phyloP scores from a whole-genome alignment of 169 alveolate species.

The Plasmodium malariae region DNA sequence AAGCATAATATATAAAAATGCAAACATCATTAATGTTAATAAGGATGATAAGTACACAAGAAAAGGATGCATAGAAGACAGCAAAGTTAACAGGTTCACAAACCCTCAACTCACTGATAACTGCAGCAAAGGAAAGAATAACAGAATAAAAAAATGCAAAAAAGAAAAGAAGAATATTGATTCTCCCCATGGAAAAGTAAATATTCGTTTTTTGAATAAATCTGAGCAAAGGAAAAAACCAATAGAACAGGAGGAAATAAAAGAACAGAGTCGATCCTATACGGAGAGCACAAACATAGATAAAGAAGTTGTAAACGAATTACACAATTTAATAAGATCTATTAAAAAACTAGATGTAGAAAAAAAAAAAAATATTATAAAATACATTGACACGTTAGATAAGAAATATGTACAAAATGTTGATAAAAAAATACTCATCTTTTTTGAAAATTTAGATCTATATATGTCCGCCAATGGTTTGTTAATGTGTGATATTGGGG shows the following conservation, averaged over 20 bases:
- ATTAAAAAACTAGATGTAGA: slow-evolving; percentile 27
- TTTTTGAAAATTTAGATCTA: slow-evolving; percentile 60
- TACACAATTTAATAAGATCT: slow-evolving; percentile 20
- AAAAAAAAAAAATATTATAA: slow-evolving; percentile 27
- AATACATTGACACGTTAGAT: slow-evolving; percentile 39
- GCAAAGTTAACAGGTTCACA: no score
- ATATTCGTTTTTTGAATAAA: no score
- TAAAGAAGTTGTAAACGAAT: slow-evolving; percentile 13
- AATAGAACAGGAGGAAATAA: not conserved
- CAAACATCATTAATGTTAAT: no score
- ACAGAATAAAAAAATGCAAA: no score
- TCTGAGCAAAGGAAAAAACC: no score
- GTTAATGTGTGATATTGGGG: slow-evolving; percentile 71
- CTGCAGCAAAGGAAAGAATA: no score
- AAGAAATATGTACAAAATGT: slow-evolving; percentile 35
- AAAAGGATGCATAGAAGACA: no score
- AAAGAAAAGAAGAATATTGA: no score
- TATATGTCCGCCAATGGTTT: slow-evolving; percentile 62
- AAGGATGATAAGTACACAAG: no score
- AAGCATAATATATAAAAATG: no score
- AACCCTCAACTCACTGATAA: no score
- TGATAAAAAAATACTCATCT: slow-evolving; percentile 20
- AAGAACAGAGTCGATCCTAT: not conserved
- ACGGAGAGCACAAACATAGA: not conserved
- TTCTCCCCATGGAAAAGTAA: no score